Base-by-base conservation (phyloP, 106 monocot species). In the Platanthera guangdongensis region DNA sequence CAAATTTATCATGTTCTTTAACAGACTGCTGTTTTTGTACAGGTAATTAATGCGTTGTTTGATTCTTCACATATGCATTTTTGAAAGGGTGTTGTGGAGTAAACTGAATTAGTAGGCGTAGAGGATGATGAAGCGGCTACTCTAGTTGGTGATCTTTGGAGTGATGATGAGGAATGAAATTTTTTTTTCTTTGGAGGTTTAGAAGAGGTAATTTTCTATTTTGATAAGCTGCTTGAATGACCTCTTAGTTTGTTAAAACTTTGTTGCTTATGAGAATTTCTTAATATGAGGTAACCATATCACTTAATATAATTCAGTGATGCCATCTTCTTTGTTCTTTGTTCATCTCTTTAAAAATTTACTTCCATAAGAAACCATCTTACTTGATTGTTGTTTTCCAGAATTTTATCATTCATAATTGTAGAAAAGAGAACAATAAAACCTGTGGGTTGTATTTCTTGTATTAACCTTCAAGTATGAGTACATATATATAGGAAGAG, bases 11-110 rank as follows among this genome's bases (percentile, higher is more conserved):
- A 50, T 19, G 16, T 11, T 51, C 1, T 52, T 30, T 53, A 6
- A 10, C 55, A 9, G 8, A 11, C 3, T 51, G 10, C 52, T 74
- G 9, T n/a, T 71, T 78, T 32, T 76, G 15, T 57, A 47, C 86
- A 92, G 91, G 53, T 25, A 25, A 25, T 25, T 76, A 68, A 79
- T 86, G 72, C 78, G 60, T 50, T 30, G 7, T 94, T 94, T 84
- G 91, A 94, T 82, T 91, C 94, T 51, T 83, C 91, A 74, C 94
- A 54, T 94, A 94, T 82, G 81, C 78, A 49, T 94, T 94, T 73
- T 94, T 94, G 86, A 51, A 94, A 91, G 71, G 84, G 82, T 51
- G 55, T 78, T 19, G 13, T 87, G 72, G 89, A 87, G 39, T 89
- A 94, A 74, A 79, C 84, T 71, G 94, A 91, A 74, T 80, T 94